phyloP scores from a whole-genome alignment of 2,329 filamentous ascomycete species.

The Verticillium klebahnii region DNA sequence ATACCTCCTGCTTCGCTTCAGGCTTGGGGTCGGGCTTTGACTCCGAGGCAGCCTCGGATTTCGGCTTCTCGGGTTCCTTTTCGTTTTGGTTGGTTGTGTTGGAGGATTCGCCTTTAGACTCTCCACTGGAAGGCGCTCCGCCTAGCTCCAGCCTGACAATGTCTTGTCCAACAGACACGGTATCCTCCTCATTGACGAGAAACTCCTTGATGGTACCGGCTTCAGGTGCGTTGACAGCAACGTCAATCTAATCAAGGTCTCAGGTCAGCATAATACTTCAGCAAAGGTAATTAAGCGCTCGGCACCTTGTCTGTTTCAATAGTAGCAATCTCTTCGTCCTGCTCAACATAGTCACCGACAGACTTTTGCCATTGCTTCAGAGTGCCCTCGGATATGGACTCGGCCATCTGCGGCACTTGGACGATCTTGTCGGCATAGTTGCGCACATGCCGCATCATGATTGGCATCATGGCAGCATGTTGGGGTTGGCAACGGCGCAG shows the following conservation, averaged over 20 bases:
- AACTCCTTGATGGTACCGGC: constrained; percentile 90
- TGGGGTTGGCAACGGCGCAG: constrained; percentile 33
- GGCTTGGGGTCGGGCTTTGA: constrained; percentile 1
- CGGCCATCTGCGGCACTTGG: constrained; percentile 96
- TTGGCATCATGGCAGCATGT: constrained; percentile 12
- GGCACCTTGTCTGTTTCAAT: constrained; percentile 97
- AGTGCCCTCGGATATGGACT: constrained; percentile 97
- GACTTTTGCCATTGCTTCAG: constrained; percentile 92
- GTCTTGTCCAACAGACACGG: constrained; percentile 90
- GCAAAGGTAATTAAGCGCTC: not conserved
- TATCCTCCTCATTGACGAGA: constrained; percentile 89
- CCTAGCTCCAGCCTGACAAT: constrained; percentile 82
- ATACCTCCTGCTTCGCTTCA: constrained; percentile 17
- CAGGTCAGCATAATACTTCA: not conserved
- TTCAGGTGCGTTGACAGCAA: constrained; percentile 90
- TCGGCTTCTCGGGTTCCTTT: constrained; percentile 7
- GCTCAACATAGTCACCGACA: constrained; percentile 89
- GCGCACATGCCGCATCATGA: constrained; percentile 51
- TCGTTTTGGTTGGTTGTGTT: not conserved
- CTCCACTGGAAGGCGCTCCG: constrained; percentile 45
- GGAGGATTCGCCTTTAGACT: constrained; percentile 1
- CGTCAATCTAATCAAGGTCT: constrained; percentile 70
- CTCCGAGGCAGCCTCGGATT: constrained; percentile 4
- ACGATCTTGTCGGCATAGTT: constrained; percentile 75
- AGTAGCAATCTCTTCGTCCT: constrained; percentile 95